A percentile compares a stretch with the other conserved stretches of the same genome.
phyloP scores from a whole-genome alignment of 331 rosid genomes.

The Pyracantha coccinea region DNA sequence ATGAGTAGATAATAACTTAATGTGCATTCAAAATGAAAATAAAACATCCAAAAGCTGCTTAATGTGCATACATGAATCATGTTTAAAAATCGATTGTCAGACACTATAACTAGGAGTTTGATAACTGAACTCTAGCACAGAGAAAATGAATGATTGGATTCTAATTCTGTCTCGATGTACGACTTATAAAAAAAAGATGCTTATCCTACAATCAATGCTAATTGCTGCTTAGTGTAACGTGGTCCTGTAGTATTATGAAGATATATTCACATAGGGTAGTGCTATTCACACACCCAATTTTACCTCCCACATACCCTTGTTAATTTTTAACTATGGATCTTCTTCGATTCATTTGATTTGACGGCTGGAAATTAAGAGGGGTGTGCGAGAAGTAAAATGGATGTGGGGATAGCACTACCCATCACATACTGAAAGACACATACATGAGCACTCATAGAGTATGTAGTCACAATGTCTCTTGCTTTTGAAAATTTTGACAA shows the following conservation, averaged over 20 bases:
- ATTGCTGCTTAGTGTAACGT: neutral
- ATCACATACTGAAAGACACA: neutral
- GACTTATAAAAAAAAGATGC: neutral
- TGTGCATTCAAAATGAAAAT: neutral
- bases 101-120: neutral
- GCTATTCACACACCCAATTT: too few relatives aligned
- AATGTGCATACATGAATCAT: neutral
- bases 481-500: neutral
- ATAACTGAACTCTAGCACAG: neutral
- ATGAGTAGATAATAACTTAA: neutral
- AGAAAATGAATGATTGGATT: neutral
- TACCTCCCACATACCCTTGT: too few relatives aligned
- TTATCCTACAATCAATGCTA: neutral
- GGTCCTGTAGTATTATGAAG: neutral
- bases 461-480: neutral
- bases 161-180: neutral
- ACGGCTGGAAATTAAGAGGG: too few relatives aligned
- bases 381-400: too few relatives aligned
- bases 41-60: neutral
- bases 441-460: neutral
- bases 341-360: too few relatives aligned
- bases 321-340: too few relatives aligned
- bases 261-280: neutral
- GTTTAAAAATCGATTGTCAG: neutral
- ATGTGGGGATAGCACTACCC: too few relatives aligned